Base-by-base conservation (phyloP, 1,139 yeast species). In the Lodderomyces beijingensis region DNA sequence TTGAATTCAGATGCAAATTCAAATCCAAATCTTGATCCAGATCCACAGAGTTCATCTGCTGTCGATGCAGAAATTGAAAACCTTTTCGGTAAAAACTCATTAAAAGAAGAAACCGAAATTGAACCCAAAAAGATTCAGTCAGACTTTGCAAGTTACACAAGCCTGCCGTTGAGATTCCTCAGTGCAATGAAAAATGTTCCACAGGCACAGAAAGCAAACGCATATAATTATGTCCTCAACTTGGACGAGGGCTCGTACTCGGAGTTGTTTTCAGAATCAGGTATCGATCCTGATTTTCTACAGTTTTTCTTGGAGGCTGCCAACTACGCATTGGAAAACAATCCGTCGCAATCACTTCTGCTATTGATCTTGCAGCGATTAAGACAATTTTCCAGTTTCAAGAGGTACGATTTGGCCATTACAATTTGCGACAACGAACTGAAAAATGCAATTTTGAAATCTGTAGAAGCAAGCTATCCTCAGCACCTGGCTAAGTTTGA, bases 231-330 rank as follows among this genome's bases (percentile, higher is more conserved):
- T 40, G 60, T 77, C 6, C 48, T 75, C 10, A 36, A 43, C 2
- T 37, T 75, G 1, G 45, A 59, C 2, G 42, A 62, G 0, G 35
- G 40, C 0, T 55, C 57, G 2, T 57, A 67, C 26, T 30, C 45
- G 1, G 48, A 50, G 1, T 47, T 76, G 2, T 77, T 74, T 40
- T 45, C 53, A 2, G 40, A 51, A 2, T 39, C 51, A 1, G 86
- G 86, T 1, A 54, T 82, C 1, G 89, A 82, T 37, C 53, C 74
- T 0, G 77, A 73, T 12, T 68, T 75, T 36, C 53, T 81, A 11
- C 69, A 67, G 17, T 74, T 77, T 42, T 64, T 66, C 32, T 40
- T 79, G 9, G 76, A 74, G 31, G 72, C 82, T 0, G 60, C 68
- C 2, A 46, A 47, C 0, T 46, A 44, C 37, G 44, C 61, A 0